Evolutionary conservation across 495 filamentous ascomycete species (phyloP).

Genomic region (Penicillium angulare): DNA sequence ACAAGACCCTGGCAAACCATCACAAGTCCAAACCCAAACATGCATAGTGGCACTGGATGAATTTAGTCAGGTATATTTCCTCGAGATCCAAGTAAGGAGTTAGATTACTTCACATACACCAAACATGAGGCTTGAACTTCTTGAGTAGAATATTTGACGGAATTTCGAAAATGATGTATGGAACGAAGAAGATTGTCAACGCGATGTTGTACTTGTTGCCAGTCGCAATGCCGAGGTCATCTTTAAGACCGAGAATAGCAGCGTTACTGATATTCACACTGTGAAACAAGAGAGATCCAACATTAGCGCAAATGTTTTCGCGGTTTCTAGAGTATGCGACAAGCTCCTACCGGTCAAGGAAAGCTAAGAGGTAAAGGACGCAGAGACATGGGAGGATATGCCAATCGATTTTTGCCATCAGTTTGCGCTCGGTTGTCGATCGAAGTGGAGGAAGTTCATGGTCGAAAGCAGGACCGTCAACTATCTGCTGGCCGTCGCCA

Average conservation of each 20-base stretch:
- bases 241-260: slow-evolving; percentile 57
- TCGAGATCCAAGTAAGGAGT: not conserved
- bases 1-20: slow-evolving; percentile 79
- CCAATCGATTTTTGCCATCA: slow-evolving; percentile 76
- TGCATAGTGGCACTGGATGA: slow-evolving; percentile 68
- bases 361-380: slow-evolving; percentile 82
- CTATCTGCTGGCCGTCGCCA: slow-evolving; percentile 24
- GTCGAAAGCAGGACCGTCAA: slow-evolving; percentile 6
- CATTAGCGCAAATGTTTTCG: too few species aligned
- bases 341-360: slow-evolving; percentile 68
- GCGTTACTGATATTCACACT: slow-evolving; percentile 70
- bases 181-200: slow-evolving; percentile 88
- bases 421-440: slow-evolving; percentile 64
- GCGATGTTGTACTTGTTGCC: slow-evolving; percentile 72
- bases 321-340: not conserved
- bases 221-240: slow-evolving; percentile 56
- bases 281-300: slow-evolving; percentile 10
- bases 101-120: slow-evolving; percentile 46
- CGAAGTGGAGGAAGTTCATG: slow-evolving; percentile 34
- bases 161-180: slow-evolving; percentile 83
- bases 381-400: slow-evolving; percentile 79
- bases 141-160: slow-evolving; percentile 88
- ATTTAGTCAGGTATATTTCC: not conserved
- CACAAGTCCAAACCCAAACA: slow-evolving; percentile 79
- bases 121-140: slow-evolving; percentile 74